A percentile compares a stretch with the other conserved stretches of the same genome.
Conservation (phyloP, 1,284 basidiomycete species). For the Neolentinus lepideus region DNA sequence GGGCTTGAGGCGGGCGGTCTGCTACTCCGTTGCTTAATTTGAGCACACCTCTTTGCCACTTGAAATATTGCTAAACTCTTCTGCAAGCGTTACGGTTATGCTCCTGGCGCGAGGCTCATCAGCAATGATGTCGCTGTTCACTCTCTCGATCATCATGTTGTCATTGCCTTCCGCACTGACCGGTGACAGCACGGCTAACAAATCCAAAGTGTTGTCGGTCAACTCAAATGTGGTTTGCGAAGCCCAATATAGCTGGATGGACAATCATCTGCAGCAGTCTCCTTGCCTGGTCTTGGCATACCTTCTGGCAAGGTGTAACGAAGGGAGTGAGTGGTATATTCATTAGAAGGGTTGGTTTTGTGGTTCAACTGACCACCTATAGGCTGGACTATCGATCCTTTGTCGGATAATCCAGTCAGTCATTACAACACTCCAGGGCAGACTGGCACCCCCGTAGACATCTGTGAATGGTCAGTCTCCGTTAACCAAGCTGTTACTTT, state of each 20-base stretch:
- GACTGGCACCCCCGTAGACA: neutral
- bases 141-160: neutral
- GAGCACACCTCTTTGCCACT: neutral
- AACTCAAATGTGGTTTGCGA: neutral
- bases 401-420: neutral
- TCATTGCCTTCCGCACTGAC: neutral
- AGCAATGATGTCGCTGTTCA: neutral
- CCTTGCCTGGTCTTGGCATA: neutral
- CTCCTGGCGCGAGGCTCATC: neutral
- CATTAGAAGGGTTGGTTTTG: neutral
- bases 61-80: too few relatives aligned
- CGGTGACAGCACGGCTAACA: neutral
- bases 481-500: neutral
- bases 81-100: neutral
- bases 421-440: neutral
- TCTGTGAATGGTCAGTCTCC: neutral
- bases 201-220: neutral
- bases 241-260: neutral
- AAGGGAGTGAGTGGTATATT: neutral
- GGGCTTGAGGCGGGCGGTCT: neutral
- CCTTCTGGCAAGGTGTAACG: neutral
- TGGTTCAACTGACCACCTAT: neutral
- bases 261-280: neutral
- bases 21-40: neutral
- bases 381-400: neutral